These are phyloP conservation scores for Dissoconium aciculare DNA, from an alignment of 2,329 filamentous ascomycete genomes.

Conservation along the genomic window DNA sequence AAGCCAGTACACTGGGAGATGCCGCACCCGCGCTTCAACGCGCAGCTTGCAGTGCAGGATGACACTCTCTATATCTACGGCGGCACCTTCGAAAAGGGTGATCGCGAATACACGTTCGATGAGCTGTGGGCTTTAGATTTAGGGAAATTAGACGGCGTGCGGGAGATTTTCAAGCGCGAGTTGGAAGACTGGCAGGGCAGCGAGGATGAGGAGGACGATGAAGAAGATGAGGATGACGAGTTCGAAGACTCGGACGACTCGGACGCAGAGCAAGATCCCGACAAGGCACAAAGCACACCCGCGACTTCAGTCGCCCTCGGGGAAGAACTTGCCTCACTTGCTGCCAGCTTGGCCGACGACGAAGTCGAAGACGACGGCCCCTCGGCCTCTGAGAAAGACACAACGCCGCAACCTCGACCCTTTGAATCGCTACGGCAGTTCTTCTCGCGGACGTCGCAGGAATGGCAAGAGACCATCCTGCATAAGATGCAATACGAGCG, in stretches of 20 bases:
- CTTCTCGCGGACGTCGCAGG: constrained; percentile 70
- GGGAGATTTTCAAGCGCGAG: constrained; percentile 74
- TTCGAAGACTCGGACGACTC: constrained; percentile 40
- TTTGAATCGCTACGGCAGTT: constrained; percentile 89
- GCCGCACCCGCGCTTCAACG: constrained; percentile 82
- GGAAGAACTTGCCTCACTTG: constrained; percentile 8
- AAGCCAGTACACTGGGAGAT: constrained; percentile 59
- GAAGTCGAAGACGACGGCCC: constrained; percentile 13
- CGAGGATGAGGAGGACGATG: constrained; percentile 30
- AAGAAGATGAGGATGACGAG: constrained; percentile 35
- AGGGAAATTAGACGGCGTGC: constrained; percentile 88
- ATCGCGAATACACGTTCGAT: constrained; percentile 89
- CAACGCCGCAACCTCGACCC: constrained; percentile 56
- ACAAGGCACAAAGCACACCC: constrained; percentile 32
- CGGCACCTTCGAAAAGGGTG: constrained; percentile 87
- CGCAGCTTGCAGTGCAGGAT: constrained; percentile 76
- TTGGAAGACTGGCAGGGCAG: constrained; percentile 65
- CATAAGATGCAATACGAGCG: constrained; percentile 56
- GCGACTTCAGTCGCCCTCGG: constrained; percentile 15
- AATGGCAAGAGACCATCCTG: constrained; percentile 83
- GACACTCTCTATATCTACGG: constrained; percentile 90
- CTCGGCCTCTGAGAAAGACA: constrained; percentile 16
- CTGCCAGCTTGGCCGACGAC: constrained; percentile 11
- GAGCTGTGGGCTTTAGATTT: constrained; percentile 87
- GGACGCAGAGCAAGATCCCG: constrained; percentile 30